A percentile compares a stretch with the other conserved stretches of the same genome.
Conservation (phyloP, 192 early-diverging fungal genomes). For the Martensiomyces pterosporus region DNA sequence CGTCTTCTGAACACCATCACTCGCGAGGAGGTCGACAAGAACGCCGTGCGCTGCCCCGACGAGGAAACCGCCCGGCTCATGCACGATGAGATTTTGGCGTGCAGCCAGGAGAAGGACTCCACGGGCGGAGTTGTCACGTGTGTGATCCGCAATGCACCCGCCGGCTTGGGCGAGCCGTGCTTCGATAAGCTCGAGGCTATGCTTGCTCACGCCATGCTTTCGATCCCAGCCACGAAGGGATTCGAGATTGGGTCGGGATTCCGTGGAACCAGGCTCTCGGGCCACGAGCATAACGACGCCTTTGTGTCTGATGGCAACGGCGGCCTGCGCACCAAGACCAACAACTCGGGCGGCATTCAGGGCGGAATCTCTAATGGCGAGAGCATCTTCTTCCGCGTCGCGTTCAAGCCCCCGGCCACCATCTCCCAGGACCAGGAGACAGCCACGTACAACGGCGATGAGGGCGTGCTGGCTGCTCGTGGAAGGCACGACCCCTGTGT, state of each 20-base stretch:
- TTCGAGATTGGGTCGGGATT: slow-evolving; percentile 97
- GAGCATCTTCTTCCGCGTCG: slow-evolving; percentile 94
- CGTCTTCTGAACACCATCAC: slow-evolving; percentile 64
- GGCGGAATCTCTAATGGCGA: slow-evolving; percentile 98
- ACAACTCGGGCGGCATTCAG: slow-evolving; percentile 95
- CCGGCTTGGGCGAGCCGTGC: slow-evolving; percentile 93
- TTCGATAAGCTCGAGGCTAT: slow-evolving; percentile 98
- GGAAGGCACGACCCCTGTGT: slow-evolving; percentile 98
- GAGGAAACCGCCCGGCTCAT: slow-evolving; percentile 67
- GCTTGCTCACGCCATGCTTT: slow-evolving; percentile 97
- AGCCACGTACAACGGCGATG: slow-evolving; percentile 75
- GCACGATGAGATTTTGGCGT: slow-evolving; percentile 80
- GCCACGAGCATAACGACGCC: slow-evolving; percentile 91
- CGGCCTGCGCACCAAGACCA: slow-evolving; percentile 80
- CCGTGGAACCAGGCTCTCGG: slow-evolving; percentile 78
- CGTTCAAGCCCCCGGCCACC: slow-evolving; percentile 96
- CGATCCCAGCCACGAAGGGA: slow-evolving; percentile 96
- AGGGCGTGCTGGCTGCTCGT: slow-evolving; percentile 80
- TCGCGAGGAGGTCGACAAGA: slow-evolving; percentile 72
- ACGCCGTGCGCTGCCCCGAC: slow-evolving; percentile 88
- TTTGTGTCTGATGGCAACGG: slow-evolving; percentile 64
- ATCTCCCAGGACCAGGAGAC: slow-evolving; percentile 90
- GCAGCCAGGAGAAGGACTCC: slow-evolving; percentile 80
- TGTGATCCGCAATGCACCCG: slow-evolving; percentile 89
- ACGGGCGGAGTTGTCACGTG: slow-evolving; percentile 95